Evolutionary conservation across 1,139 yeast species (phyloP).

Genomic region (Scheffersomyces cryptocercus): DNA sequence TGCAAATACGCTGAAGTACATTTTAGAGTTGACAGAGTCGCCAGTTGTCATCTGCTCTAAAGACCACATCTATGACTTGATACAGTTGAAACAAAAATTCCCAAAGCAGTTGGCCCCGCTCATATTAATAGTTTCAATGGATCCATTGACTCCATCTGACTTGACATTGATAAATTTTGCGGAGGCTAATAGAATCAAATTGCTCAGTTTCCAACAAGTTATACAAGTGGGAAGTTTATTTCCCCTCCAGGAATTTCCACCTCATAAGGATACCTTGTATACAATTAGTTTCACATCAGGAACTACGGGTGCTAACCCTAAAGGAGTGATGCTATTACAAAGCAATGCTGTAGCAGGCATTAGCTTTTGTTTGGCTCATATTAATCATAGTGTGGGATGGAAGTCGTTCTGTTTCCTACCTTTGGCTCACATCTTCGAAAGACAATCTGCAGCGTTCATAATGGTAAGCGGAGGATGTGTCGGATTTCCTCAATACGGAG

Average conservation of each 20-base stretch:
- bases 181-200: slow-evolving; percentile 7
- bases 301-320: slow-evolving; percentile 68
- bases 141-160: slow-evolving; percentile 17
- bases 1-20: slow-evolving; percentile 20
- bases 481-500: slow-evolving; percentile 30
- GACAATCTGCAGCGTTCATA: slow-evolving; percentile 18
- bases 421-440: slow-evolving; percentile 27
- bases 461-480: slow-evolving; percentile 16
- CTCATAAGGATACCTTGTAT: slow-evolving; percentile 53
- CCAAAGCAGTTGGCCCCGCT: slow-evolving; percentile 18
- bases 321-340: slow-evolving; percentile 68
- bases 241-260: slow-evolving; percentile 48
- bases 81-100: slow-evolving; percentile 16
- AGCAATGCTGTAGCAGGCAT: slow-evolving; percentile 49
- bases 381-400: slow-evolving; percentile 5
- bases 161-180: slow-evolving; percentile 15
- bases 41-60: slow-evolving; percentile 22
- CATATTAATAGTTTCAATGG: slow-evolving; percentile 22
- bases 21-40: slow-evolving; percentile 21
- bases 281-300: slow-evolving; percentile 81
- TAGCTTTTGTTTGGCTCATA: slow-evolving; percentile 25
- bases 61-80: slow-evolving; percentile 14
- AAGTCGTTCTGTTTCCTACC: slow-evolving; percentile 22
- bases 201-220: slow-evolving; percentile 49
- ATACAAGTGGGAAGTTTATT: slow-evolving; percentile 53